phyloP scores from a whole-genome alignment of 768 basidiomycete species.

The Hebeloma cylindrosporum region DNA sequence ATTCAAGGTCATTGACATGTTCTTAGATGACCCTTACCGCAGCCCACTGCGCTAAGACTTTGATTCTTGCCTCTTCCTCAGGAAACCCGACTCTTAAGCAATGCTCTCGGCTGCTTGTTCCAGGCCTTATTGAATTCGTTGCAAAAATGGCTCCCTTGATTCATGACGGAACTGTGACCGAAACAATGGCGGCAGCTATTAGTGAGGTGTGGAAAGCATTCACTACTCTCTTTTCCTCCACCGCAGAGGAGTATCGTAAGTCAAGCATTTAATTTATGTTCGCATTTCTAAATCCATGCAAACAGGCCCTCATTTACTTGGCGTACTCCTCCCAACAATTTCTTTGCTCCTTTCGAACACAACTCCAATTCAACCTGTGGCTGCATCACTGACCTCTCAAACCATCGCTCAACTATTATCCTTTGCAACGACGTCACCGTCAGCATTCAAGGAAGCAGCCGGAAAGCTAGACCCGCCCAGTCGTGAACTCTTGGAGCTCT shows the following conservation, averaged over 20 bases:
- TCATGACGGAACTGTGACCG: conserved; percentile 56
- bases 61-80: conserved; percentile 68
- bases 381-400: conserved; percentile 46
- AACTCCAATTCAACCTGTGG: conserved; percentile 35
- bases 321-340: conserved; percentile 74
- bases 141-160: conserved; percentile 63
- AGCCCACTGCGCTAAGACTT: conserved; percentile 85
- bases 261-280: conserved; percentile 12
- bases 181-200: conserved; percentile 59
- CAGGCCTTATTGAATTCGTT: conserved; percentile 79
- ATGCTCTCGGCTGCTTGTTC: conserved; percentile 70
- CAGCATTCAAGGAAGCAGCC: conserved; percentile 84
- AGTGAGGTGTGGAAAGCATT: conserved; percentile 86
- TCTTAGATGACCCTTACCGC: conserved; percentile 80
- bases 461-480: conserved; percentile 57
- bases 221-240: conserved; percentile 55
- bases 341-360: conserved; percentile 65
- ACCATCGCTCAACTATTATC: conserved; percentile 67
- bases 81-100: conserved; percentile 68
- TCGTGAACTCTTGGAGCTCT: conserved; percentile 68
- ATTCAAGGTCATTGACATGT: background rate
- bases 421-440: conserved; percentile 70
- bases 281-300: conserved; percentile 7
- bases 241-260: conserved; percentile 65
- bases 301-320: conserved; percentile 64